These are phyloP conservation scores for Borovskyia barvae DNA, from an alignment of 208 protist genomes.

Conservation along the genomic window DNA sequence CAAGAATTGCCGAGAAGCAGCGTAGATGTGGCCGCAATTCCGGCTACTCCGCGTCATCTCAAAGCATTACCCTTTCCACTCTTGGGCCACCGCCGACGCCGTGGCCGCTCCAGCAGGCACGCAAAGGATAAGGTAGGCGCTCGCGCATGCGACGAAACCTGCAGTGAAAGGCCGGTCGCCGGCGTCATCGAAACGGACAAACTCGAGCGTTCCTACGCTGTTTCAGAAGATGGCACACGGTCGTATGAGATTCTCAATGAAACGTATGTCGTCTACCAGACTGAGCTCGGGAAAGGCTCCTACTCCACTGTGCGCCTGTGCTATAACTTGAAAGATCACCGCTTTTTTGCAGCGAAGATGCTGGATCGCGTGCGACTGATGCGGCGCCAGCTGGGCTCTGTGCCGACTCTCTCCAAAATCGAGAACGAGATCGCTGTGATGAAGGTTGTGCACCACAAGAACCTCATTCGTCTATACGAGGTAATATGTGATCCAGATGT, in stretches of 20 bases:
- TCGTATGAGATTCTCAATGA: conserved; percentile 51
- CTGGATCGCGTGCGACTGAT: conserved; percentile 38
- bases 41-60: conserved; percentile 11
- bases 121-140: not conserved
- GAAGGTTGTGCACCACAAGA: conserved; percentile 90
- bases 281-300: conserved; percentile 55
- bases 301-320: conserved; percentile 64
- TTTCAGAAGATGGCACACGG: not conserved
- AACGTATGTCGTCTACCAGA: conserved; percentile 66
- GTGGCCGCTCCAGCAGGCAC: not conserved
- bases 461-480: conserved; percentile 90
- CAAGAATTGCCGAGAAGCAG: conserved; percentile 5
- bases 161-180: no score
- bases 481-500: conserved; percentile 89
- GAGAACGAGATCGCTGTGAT: conserved; percentile 90
- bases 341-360: conserved; percentile 67
- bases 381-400: conserved; percentile 27
- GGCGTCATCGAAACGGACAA: conserved; percentile 23
- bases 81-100: not conserved
- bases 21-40: conserved; percentile 12
- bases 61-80: not conserved
- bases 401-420: conserved; percentile 32
- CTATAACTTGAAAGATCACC: conserved; percentile 39
- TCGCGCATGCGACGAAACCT: no score
- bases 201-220: not conserved